These are phyloP conservation scores for Hymenoscyphus repandus DNA, from an alignment of 2,329 filamentous ascomycete species.

Conservation along the genomic window DNA sequence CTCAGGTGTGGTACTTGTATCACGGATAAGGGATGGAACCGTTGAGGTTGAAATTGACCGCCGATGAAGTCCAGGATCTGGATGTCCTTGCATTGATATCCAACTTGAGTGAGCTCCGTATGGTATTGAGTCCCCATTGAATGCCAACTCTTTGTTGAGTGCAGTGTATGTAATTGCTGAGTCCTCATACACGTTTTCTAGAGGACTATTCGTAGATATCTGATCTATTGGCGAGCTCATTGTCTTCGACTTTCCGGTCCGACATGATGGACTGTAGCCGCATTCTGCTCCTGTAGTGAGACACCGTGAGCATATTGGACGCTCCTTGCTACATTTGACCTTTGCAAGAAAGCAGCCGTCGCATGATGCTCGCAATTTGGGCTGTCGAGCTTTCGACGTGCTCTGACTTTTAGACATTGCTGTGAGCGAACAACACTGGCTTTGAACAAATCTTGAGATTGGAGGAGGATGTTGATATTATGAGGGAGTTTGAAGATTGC, in stretches of 20 bases:
- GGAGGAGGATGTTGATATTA: too few relatives aligned
- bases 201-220: not conserved
- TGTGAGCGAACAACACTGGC: too few relatives aligned
- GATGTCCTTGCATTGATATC: constrained; percentile 1
- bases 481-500: too few relatives aligned
- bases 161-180: constrained; percentile 6
- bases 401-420: constrained; percentile 13
- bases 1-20: constrained; percentile 10
- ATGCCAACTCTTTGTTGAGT: constrained; percentile 2
- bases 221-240: constrained; percentile 7
- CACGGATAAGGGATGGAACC: constrained; percentile 6
- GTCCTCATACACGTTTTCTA: constrained; percentile 9
- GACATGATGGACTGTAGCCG: constrained; percentile 47
- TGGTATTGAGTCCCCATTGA: constrained; percentile 6
- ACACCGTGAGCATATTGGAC: constrained; percentile 49
- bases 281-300: constrained; percentile 45
- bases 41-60: constrained; percentile 10
- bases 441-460: too few relatives aligned
- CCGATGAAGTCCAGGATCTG: constrained; percentile 1
- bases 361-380: constrained; percentile 44
- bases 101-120: constrained; percentile 9
- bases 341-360: constrained; percentile 52
- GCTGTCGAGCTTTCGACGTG: constrained; percentile 33
- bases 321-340: constrained; percentile 49
- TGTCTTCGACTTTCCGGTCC: constrained; percentile 45